A percentile compares a stretch with the other conserved stretches of the same genome.
Conservation (phyloP, 257 asterid genomes). For the Solanum infundibuliforme region DNA sequence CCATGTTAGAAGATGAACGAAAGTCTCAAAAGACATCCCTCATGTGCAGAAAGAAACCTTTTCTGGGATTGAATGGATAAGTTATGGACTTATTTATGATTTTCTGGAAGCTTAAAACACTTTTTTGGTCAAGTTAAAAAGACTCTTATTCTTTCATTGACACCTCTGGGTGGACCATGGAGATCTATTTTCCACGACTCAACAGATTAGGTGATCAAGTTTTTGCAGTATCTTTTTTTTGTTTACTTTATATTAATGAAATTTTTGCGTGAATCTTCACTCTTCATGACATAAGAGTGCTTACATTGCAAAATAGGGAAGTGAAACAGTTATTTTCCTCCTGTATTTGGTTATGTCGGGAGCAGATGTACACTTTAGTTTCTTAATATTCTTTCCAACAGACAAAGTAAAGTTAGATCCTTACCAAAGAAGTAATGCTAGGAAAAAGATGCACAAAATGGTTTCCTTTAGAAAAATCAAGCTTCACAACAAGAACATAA, state of each 20-base stretch:
- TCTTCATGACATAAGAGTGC: neutral
- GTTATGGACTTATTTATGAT: neutral
- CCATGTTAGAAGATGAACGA: conserved; percentile 1
- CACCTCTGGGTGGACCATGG: neutral
- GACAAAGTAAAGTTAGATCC: neutral
- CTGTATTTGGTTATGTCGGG: neutral
- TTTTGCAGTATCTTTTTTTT: neutral
- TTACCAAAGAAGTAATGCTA: neutral
- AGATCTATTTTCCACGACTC: neutral
- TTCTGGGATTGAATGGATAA: neutral
- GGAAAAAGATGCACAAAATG: neutral
- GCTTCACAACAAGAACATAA: neutral
- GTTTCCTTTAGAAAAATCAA: neutral
- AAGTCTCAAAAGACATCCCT: conserved; percentile 1
- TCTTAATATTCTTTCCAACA: neutral
- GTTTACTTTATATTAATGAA: neutral
- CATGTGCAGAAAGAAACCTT: neutral
- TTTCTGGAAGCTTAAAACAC: neutral
- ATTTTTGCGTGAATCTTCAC: neutral
- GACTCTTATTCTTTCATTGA: neutral
- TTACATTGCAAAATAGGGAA: neutral
- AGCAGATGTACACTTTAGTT: neutral
- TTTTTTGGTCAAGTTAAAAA: neutral
- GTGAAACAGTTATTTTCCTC: neutral
- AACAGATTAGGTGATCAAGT: neutral